Base-by-base conservation (phyloP, 331 rosid genomes). In the Rhamnella rubrinervis region DNA sequence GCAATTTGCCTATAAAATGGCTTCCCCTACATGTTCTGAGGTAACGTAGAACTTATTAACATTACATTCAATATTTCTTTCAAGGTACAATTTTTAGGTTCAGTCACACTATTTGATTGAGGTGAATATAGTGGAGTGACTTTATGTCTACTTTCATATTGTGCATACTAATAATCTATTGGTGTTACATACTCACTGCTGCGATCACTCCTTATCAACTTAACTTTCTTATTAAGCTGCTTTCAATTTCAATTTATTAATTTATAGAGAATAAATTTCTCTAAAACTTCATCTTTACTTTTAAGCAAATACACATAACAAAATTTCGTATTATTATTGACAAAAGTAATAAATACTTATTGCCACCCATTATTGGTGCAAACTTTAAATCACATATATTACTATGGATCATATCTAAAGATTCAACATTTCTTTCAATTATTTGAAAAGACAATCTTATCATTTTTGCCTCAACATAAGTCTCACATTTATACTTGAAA, bases 281-380 rank as follows among this genome's bases (percentile, higher is more conserved):
- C 28, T 46, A 46, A 8, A 46, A 0, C 8, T 46, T 46, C 8
- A 9, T 46, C 51, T 6, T 46, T 46, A 46, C 51, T 46, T 46
- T n/a, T n/a, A n/a, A n/a, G 16, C 51, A 15, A 56, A 57, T 20
- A 57, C 4, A 20, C 15, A 1, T 21, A 57, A 4, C 14, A 57
- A 15, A 21, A 57, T 57, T 57, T 57, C 37, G 31, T 57, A 0
- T 4, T 57, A 57, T 21, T 28, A 20, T 57, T 1, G 62, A 57
- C 37, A 57, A 57, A 57, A 57, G 62, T 57, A 57, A 57, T 57
- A 57, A 57, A 57, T 46, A 46, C 9, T 46, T 46, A 46, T 46
- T 46, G 9, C 1, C 51, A 46, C 0, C 51, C 16, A 7, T 25
- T 20, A 21, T 57, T 20, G 6, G 37, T 6, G 8, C 1, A 57